Evolutionary conservation across 2,329 filamentous ascomycete species (phyloP).

Genomic region (Ambrosiella cleistominuta): DNA sequence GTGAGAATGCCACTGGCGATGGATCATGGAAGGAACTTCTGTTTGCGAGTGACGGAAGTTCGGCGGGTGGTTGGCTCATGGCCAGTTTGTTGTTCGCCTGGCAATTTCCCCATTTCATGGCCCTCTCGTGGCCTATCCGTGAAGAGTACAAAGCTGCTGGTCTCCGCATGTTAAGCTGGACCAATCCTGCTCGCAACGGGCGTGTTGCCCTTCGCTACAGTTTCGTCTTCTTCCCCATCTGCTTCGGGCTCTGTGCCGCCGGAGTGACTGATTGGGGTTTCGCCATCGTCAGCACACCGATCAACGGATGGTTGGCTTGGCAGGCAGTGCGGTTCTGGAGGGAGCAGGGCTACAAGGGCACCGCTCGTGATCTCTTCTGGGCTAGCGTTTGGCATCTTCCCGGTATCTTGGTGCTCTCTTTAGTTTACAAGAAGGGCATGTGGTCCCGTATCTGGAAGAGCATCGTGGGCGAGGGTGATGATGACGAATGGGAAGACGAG

Average conservation of each 20-base stretch:
- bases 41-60: slow-evolving; percentile 43
- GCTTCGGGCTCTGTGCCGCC: slow-evolving; percentile 57
- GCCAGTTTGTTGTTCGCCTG: slow-evolving; percentile 76
- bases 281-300: slow-evolving; percentile 57
- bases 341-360: slow-evolving; percentile 59
- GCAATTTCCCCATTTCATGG: slow-evolving; percentile 98
- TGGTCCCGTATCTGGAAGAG: slow-evolving; percentile 68
- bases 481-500: slow-evolving; percentile 44
- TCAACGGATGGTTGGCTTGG: slow-evolving; percentile 71
- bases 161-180: slow-evolving; percentile 64
- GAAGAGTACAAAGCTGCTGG: slow-evolving; percentile 68
- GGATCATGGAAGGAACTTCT: slow-evolving; percentile 65
- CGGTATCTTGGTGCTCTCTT: slow-evolving; percentile 70
- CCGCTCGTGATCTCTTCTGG: slow-evolving; percentile 79
- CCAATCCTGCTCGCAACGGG: slow-evolving; percentile 68
- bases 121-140: slow-evolving; percentile 71
- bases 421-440: slow-evolving; percentile 85
- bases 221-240: slow-evolving; percentile 71
- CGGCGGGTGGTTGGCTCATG: slow-evolving; percentile 71
- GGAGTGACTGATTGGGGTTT: slow-evolving; percentile 79
- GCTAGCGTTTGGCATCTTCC: slow-evolving; percentile 95
- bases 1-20: slow-evolving; percentile 61
- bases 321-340: slow-evolving; percentile 73
- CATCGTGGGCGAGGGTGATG: slow-evolving; percentile 38
- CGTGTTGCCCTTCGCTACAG: slow-evolving; percentile 81